Conservation (phyloP, 208 protist species). For the Crithidia expoeki region DNA sequence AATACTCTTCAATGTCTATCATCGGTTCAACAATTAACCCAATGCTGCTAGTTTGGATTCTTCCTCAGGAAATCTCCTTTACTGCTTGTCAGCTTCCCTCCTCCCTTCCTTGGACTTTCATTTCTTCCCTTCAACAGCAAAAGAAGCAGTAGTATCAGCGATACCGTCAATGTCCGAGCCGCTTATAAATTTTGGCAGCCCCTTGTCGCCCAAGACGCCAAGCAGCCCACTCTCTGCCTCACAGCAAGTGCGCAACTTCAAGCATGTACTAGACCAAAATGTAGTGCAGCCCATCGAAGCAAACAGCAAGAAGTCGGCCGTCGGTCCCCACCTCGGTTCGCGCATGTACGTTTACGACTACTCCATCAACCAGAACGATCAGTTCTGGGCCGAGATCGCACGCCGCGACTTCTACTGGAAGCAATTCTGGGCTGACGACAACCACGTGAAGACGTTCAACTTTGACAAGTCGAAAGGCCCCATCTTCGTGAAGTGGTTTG, state of each 20-base stretch:
- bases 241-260: conserved; percentile 21
- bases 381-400: conserved; percentile 76
- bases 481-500: conserved; percentile 85
- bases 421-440: conserved; percentile 56
- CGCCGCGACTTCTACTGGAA: conserved; percentile 74
- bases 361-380: conserved; percentile 57
- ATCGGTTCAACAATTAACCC: no score
- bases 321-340: conserved; percentile 47
- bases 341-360: conserved; percentile 72
- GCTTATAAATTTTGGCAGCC: not conserved
- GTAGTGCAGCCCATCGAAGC: not conserved
- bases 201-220: conserved; percentile 7
- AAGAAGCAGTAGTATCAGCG: no score
- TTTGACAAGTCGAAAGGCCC: conserved; percentile 72
- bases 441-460: conserved; percentile 72
- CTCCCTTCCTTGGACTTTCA: no score
- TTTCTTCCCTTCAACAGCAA: no score
- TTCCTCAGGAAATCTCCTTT: no score
- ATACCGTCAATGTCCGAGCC: no score
- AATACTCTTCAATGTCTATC: no score
- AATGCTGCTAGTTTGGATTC: no score
- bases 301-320: conserved; percentile 38
- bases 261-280: not conserved
- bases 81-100: no score
- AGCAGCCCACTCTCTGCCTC: conserved; percentile 15